Base-by-base conservation (phyloP, 768 basidiomycete species). In the Tricholomella constricta region DNA sequence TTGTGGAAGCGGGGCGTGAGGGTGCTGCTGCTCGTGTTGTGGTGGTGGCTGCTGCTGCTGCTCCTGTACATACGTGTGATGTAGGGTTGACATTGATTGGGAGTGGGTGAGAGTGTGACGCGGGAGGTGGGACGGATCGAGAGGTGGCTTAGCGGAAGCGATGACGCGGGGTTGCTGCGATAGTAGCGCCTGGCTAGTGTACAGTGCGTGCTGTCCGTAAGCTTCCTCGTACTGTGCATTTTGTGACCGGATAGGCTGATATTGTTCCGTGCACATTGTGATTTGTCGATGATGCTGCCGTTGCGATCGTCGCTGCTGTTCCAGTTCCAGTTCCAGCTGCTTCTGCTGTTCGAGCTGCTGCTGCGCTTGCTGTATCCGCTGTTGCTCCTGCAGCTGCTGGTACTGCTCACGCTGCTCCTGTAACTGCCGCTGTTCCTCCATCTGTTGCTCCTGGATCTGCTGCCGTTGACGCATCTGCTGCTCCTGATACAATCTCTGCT, bases 401-500 rank as follows among this genome's bases (percentile, higher is more conserved):
- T 59, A 52, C 22, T 65, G 65, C 27, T 63, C 59, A 7, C 44
- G 52, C 31, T 61, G 55, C 27, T 61, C 55, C 22, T 50, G 53
- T 25, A 57, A 20, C 34, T 56, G 58, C 37, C 37, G 62, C 34
- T 66, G 62, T 29, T 58, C 59, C 31, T 60, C 56, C 22, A 52
- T 57, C 36, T 64, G 58, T 45, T 62, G 53, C 45, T 62, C 54
- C 50, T 63, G 58, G n/a, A 51, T 59, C 11, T 65, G 60, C 44
- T 40, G 55, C 45, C 68, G 61, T 12, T 65, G 61, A 34, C 51
- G 57, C 40, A 60, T 45, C 26, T 62, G 59, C 37, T 58, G 60
- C 52, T 65, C 55, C 41, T 61, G 61, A 43, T 63, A 63, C 31
- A 61, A n/a, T 44, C 62, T 55, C 56, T 62, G 58, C 47, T 61